These are phyloP conservation scores for Salix exigua DNA, from an alignment of 345 rosid genomes.

Conservation along the genomic window DNA sequence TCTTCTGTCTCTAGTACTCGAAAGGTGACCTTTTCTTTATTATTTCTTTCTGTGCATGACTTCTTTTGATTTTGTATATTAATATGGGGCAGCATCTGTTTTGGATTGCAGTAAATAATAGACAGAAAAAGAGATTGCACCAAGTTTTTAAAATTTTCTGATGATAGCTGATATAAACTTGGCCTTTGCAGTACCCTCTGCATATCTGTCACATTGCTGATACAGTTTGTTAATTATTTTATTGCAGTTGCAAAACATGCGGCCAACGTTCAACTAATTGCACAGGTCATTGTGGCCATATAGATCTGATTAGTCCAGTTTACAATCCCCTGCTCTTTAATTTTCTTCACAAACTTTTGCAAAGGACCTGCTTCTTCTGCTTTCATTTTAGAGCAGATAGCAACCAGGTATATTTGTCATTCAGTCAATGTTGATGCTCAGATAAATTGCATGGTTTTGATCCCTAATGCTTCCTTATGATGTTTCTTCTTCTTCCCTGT, in stretches of 20 bases:
- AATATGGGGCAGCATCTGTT: background rate
- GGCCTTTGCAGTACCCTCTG: background rate
- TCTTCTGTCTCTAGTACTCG: background rate
- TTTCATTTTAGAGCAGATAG: slow-evolving; percentile 42
- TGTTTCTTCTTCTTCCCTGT: background rate
- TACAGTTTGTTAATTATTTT: slow-evolving; percentile 3
- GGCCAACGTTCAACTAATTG: slow-evolving; percentile 53
- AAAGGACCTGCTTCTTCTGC: slow-evolving; percentile 67
- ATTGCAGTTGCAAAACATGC: slow-evolving; percentile 81
- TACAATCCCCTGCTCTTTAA: slow-evolving; percentile 77
- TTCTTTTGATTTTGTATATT: background rate
- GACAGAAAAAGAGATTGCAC: background rate
- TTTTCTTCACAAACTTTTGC: slow-evolving; percentile 51
- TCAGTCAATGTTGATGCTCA: background rate
- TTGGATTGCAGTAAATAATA: background rate
- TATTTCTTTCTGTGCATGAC: background rate
- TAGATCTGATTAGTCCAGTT: slow-evolving; percentile 64
- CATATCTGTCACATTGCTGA: slow-evolving; percentile 2
- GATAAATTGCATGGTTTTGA: slow-evolving; percentile 3
- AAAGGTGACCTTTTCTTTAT: background rate
- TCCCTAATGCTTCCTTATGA: background rate
- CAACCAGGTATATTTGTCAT: slow-evolving; percentile 36
- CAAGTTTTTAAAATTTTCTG: background rate
- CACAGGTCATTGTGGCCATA: slow-evolving; percentile 94
- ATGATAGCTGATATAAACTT: background rate